A percentile compares a stretch with the other conserved stretches of the same genome.
Conservation (phyloP, 2,329 filamentous ascomycete species). For the Xylariaceae sp. region DNA sequence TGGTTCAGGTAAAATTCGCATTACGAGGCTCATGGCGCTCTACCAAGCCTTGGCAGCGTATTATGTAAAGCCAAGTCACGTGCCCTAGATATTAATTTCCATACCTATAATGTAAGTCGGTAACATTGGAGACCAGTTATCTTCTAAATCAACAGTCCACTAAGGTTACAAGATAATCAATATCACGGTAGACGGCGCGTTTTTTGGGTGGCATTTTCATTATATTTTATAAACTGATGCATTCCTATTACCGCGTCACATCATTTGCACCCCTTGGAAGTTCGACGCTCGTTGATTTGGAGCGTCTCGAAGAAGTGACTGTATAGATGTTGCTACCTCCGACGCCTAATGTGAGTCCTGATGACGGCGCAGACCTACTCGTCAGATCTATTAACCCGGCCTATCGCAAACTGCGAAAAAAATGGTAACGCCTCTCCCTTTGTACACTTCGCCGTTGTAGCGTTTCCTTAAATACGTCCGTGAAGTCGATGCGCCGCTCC, state of each 20-base stretch:
- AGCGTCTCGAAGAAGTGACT: slow-evolving; percentile 8
- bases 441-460: slow-evolving; percentile 20
- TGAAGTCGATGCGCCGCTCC: slow-evolving; percentile 9
- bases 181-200: too few relatives aligned
- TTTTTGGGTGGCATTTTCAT: slow-evolving; percentile 4
- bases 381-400: slow-evolving; percentile 27
- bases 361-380: slow-evolving; percentile 12
- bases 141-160: too few relatives aligned
- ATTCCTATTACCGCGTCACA: slow-evolving; percentile 21
- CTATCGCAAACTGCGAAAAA: slow-evolving; percentile 8
- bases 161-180: too few relatives aligned
- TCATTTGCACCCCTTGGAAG: too few relatives aligned
- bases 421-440: slow-evolving; percentile 17
- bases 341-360: slow-evolving; percentile 23
- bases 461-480: background rate
- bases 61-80: background rate
- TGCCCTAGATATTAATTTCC: background rate
- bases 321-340: slow-evolving; percentile 28
- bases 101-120: too few relatives aligned
- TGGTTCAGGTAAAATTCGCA: too few relatives aligned
- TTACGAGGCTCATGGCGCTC: slow-evolving; percentile 19
- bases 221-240: slow-evolving; percentile 21
- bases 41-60: slow-evolving; percentile 6
- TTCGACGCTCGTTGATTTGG: background rate
- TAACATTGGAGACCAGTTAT: too few relatives aligned